These are phyloP conservation scores for Citrus unshiu DNA, from an alignment of 345 rosid genomes.

Conservation along the genomic window DNA sequence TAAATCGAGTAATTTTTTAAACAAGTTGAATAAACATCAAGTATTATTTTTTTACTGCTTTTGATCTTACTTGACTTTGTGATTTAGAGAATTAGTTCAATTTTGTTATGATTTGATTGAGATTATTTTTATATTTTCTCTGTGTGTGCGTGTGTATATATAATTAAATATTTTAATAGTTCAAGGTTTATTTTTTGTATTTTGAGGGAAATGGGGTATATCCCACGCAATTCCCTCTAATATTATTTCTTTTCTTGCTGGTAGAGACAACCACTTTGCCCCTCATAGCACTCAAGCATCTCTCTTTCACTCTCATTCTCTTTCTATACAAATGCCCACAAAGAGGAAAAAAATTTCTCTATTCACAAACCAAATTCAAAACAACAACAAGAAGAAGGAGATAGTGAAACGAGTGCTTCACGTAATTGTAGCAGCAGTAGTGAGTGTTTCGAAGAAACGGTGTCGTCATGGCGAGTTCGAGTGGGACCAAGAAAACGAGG, in stretches of 20 bases:
- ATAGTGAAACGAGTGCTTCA: not conserved
- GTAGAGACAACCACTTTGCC: slow-evolving; percentile 54
- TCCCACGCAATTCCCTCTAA: too few relatives aligned
- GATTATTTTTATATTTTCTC: too few relatives aligned
- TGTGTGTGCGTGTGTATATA: too few relatives aligned
- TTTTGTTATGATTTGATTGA: too few relatives aligned
- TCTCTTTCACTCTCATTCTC: not conserved
- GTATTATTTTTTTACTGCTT: too few relatives aligned
- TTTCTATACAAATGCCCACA: slow-evolving; percentile 4
- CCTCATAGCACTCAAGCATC: slow-evolving; percentile 65
- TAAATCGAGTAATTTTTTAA: too few relatives aligned
- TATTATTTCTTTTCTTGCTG: slow-evolving; percentile 51
- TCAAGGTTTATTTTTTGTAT: too few relatives aligned
- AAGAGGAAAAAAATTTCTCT: not conserved
- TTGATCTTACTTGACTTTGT: too few relatives aligned
- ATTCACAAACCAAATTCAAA: not conserved
- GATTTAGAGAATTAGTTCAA: too few relatives aligned
- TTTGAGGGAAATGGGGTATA: too few relatives aligned
- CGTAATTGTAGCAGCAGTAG: not conserved
- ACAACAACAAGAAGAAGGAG: not conserved
- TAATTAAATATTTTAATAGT: too few relatives aligned
- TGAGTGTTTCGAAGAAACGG: not conserved
- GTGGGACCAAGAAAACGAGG: slow-evolving; percentile 50
- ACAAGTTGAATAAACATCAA: too few relatives aligned
- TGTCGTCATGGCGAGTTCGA: slow-evolving; percentile 66